phyloP scores from a whole-genome alignment of 129 eudicot species.

The Flaveria sonorensis region DNA sequence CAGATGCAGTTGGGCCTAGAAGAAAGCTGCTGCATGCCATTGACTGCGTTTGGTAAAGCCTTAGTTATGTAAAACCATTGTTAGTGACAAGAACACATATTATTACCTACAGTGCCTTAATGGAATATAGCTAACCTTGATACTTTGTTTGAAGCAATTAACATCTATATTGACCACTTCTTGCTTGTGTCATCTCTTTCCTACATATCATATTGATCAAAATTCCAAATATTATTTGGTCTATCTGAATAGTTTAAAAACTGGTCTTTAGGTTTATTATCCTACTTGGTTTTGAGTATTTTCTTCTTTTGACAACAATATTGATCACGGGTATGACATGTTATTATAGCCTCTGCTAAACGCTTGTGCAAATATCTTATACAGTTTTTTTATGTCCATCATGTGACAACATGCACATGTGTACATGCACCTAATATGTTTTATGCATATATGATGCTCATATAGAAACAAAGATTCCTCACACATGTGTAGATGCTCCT shows the following conservation, averaged over 20 bases:
- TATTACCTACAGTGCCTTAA: slow-evolving; percentile 17
- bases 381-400: too few species aligned
- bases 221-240: background rate
- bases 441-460: too few species aligned
- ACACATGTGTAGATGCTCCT: too few species aligned
- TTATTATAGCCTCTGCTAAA: background rate
- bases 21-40: slow-evolving; percentile 68
- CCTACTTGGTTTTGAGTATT: slow-evolving; percentile 1
- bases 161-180: slow-evolving; percentile 7
- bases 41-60: slow-evolving; percentile 77
- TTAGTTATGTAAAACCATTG: slow-evolving; percentile 21
- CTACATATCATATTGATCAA: background rate
- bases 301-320: slow-evolving; percentile 4
- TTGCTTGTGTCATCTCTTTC: slow-evolving; percentile 1
- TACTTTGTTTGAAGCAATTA: background rate
- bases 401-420: too few species aligned
- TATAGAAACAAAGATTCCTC: too few species aligned
- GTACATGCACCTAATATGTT: too few species aligned
- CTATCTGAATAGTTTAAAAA: background rate
- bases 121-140: slow-evolving; percentile 14
- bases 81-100: slow-evolving; percentile 9
- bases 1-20: slow-evolving; percentile 86
- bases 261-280: slow-evolving; percentile 6
- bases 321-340: slow-evolving; percentile 17
- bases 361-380: background rate